Conservation (phyloP, 2,329 filamentous ascomycete genomes). For the Neoscytalidium dimidiatum region DNA sequence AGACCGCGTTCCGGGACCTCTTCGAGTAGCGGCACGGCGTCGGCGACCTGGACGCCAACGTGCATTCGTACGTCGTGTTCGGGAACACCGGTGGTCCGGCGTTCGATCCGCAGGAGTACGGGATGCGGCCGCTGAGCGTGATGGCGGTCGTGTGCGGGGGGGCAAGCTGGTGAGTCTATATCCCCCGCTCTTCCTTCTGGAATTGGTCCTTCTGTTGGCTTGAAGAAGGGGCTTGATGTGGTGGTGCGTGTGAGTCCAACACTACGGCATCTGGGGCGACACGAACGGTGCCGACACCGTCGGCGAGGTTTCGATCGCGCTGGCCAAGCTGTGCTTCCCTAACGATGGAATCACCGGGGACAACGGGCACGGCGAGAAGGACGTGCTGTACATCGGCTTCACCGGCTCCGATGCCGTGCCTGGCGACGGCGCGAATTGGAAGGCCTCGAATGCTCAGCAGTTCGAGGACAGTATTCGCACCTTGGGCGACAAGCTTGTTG, state of each 20-base stretch:
- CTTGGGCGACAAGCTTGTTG: slow-evolving; percentile 56
- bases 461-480: slow-evolving; percentile 57
- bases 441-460: slow-evolving; percentile 47
- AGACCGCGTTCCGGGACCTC: slow-evolving; percentile 48
- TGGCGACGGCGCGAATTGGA: slow-evolving; percentile 56
- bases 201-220: not conserved
- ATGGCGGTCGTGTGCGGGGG: slow-evolving; percentile 58
- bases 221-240: no score
- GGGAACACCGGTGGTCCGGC: slow-evolving; percentile 47
- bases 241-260: no score
- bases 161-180: slow-evolving; percentile 41
- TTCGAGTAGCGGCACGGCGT: slow-evolving; percentile 34
- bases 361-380: slow-evolving; percentile 56
- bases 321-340: slow-evolving; percentile 59
- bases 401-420: slow-evolving; percentile 58
- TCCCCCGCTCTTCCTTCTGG: not conserved
- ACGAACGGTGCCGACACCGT: slow-evolving; percentile 59
- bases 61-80: slow-evolving; percentile 57
- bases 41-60: slow-evolving; percentile 52
- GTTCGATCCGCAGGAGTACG: slow-evolving; percentile 33
- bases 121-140: slow-evolving; percentile 54
- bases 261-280: slow-evolving; percentile 64
- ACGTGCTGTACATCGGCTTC: slow-evolving; percentile 66
- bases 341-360: slow-evolving; percentile 54
- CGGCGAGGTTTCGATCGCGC: slow-evolving; percentile 60